Percentiles rank a stretch among this genome's conserved stretches.
These are phyloP conservation scores for Pterocarpus santalinus DNA, from an alignment of 306 rosid species.

Conservation along the genomic window DNA sequence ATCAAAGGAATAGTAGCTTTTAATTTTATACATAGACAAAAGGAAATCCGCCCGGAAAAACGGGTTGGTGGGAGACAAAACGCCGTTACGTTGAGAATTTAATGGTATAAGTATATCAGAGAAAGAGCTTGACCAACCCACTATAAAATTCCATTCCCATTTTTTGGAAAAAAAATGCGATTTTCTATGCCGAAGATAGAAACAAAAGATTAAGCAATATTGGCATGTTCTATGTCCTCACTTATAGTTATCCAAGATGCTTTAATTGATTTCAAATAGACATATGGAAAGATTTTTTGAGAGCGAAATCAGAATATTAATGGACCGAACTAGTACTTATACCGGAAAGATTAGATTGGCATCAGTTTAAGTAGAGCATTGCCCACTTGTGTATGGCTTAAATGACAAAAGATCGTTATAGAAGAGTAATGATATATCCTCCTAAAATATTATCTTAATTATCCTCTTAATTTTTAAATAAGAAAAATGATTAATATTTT, in stretches of 20 bases:
- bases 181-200: neutral
- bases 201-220: neutral
- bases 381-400: no score
- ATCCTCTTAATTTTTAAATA: no score
- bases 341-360: no score
- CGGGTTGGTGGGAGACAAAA: conserved; percentile 59
- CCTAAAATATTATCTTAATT: no score
- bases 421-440: no score
- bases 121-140: neutral
- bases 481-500: no score
- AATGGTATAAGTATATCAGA: neutral
- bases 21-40: neutral
- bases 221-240: neutral
- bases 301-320: neutral
- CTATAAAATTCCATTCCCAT: conserved; percentile 6
- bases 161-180: neutral
- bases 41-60: neutral
- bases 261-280: neutral
- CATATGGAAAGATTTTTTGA: neutral
- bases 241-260: neutral
- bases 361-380: no score
- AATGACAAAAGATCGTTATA: no score
- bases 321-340: no score
- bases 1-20: no score
- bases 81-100: conserved; percentile 42